Evolutionary conservation across 2,329 filamentous ascomycete species (phyloP).

Genomic region (Penicillium vulpinum): DNA sequence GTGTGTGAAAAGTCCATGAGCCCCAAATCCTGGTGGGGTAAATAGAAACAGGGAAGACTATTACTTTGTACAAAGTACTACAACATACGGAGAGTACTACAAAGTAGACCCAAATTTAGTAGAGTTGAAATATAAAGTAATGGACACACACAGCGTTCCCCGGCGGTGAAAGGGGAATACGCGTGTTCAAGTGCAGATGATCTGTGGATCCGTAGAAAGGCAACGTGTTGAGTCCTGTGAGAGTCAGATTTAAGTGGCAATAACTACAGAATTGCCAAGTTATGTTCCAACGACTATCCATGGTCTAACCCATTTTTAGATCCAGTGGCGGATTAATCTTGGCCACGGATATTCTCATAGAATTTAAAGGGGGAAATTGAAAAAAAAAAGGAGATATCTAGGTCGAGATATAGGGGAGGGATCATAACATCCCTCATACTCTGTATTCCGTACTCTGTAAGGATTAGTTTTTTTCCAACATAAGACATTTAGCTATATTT

Average conservation of each 20-base stretch:
- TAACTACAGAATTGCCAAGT: neutral
- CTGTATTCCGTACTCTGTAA: neutral
- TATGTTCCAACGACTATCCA: neutral
- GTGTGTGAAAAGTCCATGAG: neutral
- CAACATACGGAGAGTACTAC: no score
- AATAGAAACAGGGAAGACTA: neutral
- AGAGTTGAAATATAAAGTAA: neutral
- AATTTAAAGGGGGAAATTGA: neutral
- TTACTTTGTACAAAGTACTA: neutral
- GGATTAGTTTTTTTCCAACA: neutral
- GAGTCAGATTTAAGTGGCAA: neutral
- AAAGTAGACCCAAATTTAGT: no score
- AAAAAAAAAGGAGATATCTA: neutral
- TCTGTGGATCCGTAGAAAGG: neutral
- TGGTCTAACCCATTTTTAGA: neutral
- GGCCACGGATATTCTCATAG: neutral
- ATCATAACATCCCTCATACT: neutral
- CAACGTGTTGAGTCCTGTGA: neutral
- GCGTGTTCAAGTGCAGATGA: neutral
- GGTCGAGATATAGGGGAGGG: neutral
- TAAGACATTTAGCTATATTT: neutral
- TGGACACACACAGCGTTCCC: neutral
- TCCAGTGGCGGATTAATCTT: neutral
- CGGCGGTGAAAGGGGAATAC: neutral
- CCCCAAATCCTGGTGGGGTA: neutral